phyloP scores from a whole-genome alignment of 495 filamentous ascomycete genomes.

The Staphylotrichum longicolle region DNA sequence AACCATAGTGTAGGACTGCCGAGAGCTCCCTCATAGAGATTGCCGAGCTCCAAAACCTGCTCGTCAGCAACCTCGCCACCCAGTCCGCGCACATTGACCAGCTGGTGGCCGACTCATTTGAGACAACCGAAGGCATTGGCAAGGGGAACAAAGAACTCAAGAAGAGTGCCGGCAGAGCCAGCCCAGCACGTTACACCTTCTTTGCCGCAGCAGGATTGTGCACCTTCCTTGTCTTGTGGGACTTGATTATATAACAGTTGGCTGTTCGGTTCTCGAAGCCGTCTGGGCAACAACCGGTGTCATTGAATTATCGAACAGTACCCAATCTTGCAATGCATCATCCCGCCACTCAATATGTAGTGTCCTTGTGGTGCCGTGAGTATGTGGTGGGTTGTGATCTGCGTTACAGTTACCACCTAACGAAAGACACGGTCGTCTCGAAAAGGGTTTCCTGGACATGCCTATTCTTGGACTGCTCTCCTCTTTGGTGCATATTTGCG shows the following conservation, averaged over 20 bases:
- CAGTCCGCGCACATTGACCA: constrained; percentile 87
- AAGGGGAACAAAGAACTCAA: constrained; percentile 90
- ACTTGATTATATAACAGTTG: constrained; percentile 69
- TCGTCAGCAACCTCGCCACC: constrained; percentile 76
- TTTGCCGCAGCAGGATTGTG: constrained; percentile 82
- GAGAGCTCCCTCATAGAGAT: constrained; percentile 92
- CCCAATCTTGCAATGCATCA: too few species aligned
- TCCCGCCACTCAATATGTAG: too few species aligned
- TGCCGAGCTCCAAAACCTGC: constrained; percentile 82
- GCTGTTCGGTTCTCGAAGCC: too few species aligned
- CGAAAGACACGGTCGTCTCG: too few species aligned
- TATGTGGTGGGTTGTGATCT: too few species aligned
- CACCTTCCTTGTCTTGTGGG: constrained; percentile 82
- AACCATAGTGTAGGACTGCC: constrained; percentile 60
- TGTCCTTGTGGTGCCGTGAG: too few species aligned
- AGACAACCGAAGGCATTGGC: constrained; percentile 80
- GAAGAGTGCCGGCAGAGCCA: constrained; percentile 72
- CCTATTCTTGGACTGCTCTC: not conserved
- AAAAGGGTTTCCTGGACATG: too few species aligned
- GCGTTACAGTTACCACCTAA: too few species aligned
- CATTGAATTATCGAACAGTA: too few species aligned
- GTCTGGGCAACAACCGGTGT: not conserved
- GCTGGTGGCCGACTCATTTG: constrained; percentile 77
- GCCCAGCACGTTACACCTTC: constrained; percentile 85
- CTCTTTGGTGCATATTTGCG: not conserved